Evolutionary conservation across 805 yeast genomes (phyloP).

Genomic region (Nakazawaea laoshanensis): DNA sequence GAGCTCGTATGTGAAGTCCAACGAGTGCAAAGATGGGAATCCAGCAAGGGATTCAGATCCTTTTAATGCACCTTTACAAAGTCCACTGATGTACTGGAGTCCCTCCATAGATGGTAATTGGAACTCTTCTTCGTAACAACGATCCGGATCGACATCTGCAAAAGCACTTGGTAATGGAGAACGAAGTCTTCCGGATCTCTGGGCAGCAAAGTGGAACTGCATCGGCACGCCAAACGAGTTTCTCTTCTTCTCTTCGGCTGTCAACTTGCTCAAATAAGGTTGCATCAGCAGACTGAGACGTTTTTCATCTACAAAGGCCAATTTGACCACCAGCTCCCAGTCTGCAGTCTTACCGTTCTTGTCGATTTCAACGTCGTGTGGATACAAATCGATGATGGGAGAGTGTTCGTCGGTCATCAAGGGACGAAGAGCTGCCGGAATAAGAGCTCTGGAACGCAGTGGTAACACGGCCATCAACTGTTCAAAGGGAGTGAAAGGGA

Average conservation of each 20-base stretch:
- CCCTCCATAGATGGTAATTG: constrained; percentile 40
- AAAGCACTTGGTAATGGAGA: constrained; percentile 76
- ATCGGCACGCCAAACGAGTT: constrained; percentile 70
- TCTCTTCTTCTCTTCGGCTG: constrained; percentile 64
- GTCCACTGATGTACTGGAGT: constrained; percentile 37
- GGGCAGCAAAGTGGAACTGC: constrained; percentile 68
- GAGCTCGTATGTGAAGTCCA: constrained; percentile 51
- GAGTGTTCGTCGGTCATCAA: constrained; percentile 82
- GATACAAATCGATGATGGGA: constrained; percentile 87
- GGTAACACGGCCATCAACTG: constrained; percentile 98
- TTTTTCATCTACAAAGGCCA: constrained; percentile 83
- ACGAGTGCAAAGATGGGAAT: constrained; percentile 74
- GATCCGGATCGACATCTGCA: constrained; percentile 70
- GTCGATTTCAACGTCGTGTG: constrained; percentile 79
- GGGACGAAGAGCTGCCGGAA: constrained; percentile 71
- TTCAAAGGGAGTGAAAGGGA: constrained; percentile 87
- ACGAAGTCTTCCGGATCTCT: constrained; percentile 53
- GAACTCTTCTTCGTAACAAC: constrained; percentile 59
- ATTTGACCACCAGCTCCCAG: constrained; percentile 95
- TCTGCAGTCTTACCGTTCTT: constrained; percentile 91
- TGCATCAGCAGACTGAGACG: constrained; percentile 66
- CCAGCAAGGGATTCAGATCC: constrained; percentile 80
- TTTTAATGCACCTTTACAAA: constrained; percentile 54
- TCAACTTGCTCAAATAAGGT: constrained; percentile 52
- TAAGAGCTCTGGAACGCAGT: constrained; percentile 73